These are phyloP conservation scores for Pseudogymnoascus sp. DNA, from an alignment of 2,329 filamentous ascomycete species.

Conservation along the genomic window DNA sequence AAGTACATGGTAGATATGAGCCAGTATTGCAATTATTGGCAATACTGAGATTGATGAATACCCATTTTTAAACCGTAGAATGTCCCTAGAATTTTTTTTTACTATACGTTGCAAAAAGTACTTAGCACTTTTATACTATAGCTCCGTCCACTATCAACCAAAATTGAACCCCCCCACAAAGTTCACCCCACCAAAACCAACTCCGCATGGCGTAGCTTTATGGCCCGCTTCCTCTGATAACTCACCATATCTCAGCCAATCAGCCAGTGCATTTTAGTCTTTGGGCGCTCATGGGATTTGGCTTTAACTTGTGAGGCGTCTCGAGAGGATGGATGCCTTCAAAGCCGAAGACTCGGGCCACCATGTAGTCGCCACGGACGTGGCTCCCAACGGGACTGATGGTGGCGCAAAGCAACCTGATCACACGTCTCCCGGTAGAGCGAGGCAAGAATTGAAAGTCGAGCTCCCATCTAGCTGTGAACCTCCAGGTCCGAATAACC, in stretches of 20 bases:
- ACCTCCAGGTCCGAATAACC: conserved; percentile 64
- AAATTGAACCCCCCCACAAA: not conserved
- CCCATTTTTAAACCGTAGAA: not conserved
- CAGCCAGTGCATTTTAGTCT: not conserved
- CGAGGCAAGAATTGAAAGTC: conserved; percentile 31
- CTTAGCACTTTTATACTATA: not conserved
- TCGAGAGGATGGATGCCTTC: conserved; percentile 6
- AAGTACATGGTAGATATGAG: not conserved
- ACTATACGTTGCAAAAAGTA: not conserved
- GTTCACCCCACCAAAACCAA: not conserved
- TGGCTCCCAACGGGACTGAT: not conserved
- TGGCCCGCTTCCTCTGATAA: not conserved
- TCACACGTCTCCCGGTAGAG: not conserved
- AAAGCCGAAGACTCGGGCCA: not conserved
- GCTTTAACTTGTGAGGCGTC: conserved; percentile 1
- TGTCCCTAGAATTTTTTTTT: not conserved
- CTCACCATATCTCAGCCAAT: not conserved
- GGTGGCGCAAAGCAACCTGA: not conserved
- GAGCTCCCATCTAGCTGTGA: conserved; percentile 78
- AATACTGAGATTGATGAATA: not conserved
- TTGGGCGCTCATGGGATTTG: conserved; percentile 1
- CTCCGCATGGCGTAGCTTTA: not conserved
- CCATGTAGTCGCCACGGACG: not conserved
- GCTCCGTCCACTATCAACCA: not conserved
- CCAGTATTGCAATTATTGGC: not conserved